Conservation (phyloP, 257 asterid genomes). For the Petunia axillaris region DNA sequence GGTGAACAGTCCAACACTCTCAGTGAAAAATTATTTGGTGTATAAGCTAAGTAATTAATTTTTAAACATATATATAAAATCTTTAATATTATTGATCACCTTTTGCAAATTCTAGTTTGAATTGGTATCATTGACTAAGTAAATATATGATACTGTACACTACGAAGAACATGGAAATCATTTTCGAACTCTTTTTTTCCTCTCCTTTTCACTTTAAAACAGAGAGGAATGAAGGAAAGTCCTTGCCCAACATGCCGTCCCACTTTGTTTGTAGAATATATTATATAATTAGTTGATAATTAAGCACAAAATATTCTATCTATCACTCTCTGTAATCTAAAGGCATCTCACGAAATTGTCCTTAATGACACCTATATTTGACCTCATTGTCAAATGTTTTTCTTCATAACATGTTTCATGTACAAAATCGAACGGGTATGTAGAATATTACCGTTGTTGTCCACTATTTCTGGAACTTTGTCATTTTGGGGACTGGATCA, state of each 20-base stretch:
- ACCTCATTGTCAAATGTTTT: background rate
- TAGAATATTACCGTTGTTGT: background rate
- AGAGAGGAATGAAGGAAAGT: background rate
- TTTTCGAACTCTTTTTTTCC: background rate
- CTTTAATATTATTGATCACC: no score
- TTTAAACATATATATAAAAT: no score
- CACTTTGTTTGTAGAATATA: constrained; percentile 14
- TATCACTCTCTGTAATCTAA: constrained; percentile 14
- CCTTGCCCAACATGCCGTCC: constrained; percentile 9
- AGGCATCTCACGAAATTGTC: background rate
- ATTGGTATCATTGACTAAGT: background rate
- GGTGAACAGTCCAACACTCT: no score
- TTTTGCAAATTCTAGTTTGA: no score
- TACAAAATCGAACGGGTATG: background rate
- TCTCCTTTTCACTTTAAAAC: background rate
- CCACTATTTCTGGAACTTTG: background rate
- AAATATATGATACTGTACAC: background rate
- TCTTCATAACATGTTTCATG: background rate
- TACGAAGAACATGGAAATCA: background rate
- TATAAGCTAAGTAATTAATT: no score
- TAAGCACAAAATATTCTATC: background rate
- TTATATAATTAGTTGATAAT: background rate
- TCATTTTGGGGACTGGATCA: background rate
- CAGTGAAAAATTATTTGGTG: no score
- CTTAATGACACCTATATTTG: background rate